Evolutionary conservation across 2,329 filamentous ascomycete genomes (phyloP).

Genomic region (Thielaviopsis populi): DNA sequence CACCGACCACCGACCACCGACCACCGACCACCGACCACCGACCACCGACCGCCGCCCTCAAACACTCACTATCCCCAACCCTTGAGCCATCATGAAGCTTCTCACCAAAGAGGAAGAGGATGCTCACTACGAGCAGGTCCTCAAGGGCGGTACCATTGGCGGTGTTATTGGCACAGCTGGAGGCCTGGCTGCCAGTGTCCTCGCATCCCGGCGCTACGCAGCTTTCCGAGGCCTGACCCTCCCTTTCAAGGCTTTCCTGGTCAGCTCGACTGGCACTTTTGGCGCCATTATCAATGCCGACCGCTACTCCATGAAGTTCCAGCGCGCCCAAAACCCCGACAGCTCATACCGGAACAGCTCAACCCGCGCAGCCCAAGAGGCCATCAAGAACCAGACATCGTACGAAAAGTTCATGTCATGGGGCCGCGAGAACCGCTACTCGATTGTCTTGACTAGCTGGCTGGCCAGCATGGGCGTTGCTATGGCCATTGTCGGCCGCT

Average conservation of each 20-base stretch:
- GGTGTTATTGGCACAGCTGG: slow-evolving; percentile 50
- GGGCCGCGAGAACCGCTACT: slow-evolving; percentile 69
- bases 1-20: neutral
- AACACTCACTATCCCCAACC: neutral
- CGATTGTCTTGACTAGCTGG: slow-evolving; percentile 72
- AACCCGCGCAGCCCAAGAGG: slow-evolving; percentile 38
- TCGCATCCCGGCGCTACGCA: slow-evolving; percentile 55
- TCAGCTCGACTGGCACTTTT: slow-evolving; percentile 70
- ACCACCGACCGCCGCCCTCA: neutral
- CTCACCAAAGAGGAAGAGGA: slow-evolving; percentile 85
- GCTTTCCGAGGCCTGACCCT: slow-evolving; percentile 70
- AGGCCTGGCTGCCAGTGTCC: slow-evolving; percentile 53
- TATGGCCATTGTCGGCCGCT: slow-evolving; percentile 61
- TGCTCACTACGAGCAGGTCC: slow-evolving; percentile 66
- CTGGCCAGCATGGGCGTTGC: slow-evolving; percentile 62
- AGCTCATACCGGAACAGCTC: slow-evolving; percentile 50
- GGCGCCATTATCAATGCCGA: slow-evolving; percentile 80
- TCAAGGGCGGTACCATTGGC: slow-evolving; percentile 66
- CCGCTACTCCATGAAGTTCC: slow-evolving; percentile 48
- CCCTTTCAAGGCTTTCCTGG: slow-evolving; percentile 81
- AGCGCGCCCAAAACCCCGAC: slow-evolving; percentile 53
- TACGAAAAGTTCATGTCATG: slow-evolving; percentile 53
- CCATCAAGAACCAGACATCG: slow-evolving; percentile 40
- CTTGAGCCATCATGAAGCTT: slow-evolving; percentile 61
- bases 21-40: neutral